Conservation (phyloP, 495 filamentous ascomycete genomes). For the Hypoxylon subgilvum region DNA sequence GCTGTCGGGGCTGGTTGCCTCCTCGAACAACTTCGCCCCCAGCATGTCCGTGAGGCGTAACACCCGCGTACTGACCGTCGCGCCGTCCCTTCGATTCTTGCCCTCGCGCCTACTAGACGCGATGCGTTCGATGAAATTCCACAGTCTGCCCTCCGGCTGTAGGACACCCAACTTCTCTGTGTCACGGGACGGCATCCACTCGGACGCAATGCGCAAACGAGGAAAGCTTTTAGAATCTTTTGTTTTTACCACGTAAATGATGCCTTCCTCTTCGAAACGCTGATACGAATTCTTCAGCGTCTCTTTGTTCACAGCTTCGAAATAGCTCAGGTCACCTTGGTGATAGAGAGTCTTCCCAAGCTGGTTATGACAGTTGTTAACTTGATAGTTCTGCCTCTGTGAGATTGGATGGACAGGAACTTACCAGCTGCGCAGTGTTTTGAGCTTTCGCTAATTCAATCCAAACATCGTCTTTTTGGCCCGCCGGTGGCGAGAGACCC, state of each 20-base stretch:
- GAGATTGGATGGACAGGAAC: conserved; percentile 22
- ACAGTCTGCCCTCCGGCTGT: conserved; percentile 72
- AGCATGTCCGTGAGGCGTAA: conserved; percentile 71
- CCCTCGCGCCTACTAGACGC: conserved; percentile 83
- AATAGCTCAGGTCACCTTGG: conserved; percentile 94
- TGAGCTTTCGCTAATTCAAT: conserved; percentile 78
- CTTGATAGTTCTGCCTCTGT: conserved; percentile 30
- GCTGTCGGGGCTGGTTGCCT: conserved; percentile 42
- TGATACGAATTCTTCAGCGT: conserved; percentile 90
- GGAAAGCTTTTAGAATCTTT: conserved; percentile 64
- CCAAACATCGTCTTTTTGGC: conserved; percentile 70
- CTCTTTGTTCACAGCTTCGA: conserved; percentile 97
- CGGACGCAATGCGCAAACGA: conserved; percentile 68
- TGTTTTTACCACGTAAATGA: conserved; percentile 72
- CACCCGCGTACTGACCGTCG: conserved; percentile 85
- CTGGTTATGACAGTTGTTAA: conserved; percentile 48
- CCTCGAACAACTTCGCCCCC: conserved; percentile 56
- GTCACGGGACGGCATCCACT: conserved; percentile 79
- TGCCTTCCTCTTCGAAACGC: conserved; percentile 88
- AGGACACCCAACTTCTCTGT: conserved; percentile 61
- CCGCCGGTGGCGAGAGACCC: conserved; percentile 76
- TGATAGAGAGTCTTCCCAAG: conserved; percentile 97
- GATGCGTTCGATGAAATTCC: conserved; percentile 90
- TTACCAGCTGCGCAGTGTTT: conserved; percentile 80
- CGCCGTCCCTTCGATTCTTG: conserved; percentile 91